Evolutionary conservation across 176 grass and related monocot genomes (phyloP).

Genomic region (Carex parvula): DNA sequence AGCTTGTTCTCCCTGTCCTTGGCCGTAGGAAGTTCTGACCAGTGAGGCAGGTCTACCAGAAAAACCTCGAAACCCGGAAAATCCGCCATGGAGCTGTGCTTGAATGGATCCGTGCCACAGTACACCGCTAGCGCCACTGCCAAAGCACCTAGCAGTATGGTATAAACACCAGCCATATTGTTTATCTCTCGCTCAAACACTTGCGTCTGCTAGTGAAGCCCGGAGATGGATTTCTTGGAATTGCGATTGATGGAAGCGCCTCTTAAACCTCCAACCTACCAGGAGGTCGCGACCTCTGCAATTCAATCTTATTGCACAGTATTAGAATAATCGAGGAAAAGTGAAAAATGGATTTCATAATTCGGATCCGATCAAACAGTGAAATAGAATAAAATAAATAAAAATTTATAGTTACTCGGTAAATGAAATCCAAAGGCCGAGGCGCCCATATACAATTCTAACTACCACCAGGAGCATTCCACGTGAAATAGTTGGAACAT

Average conservation of each 20-base stretch:
- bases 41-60: constrained; percentile 38
- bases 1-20: constrained; percentile 56
- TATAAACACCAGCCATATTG: constrained; percentile 18
- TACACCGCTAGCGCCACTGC: constrained; percentile 47
- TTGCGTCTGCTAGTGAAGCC: background rate
- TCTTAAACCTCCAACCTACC: constrained; percentile 18
- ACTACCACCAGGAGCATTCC: background rate
- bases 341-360: background rate
- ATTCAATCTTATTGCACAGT: background rate
- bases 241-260: background rate
- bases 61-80: constrained; percentile 82
- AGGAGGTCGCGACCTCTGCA: background rate
- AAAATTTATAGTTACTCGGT: background rate
- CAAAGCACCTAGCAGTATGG: constrained; percentile 21
- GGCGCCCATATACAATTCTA: background rate
- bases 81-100: constrained; percentile 59
- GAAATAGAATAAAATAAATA: background rate
- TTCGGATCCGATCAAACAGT: background rate
- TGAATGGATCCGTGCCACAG: constrained; percentile 77
- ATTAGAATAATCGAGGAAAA: background rate
- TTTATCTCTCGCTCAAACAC: background rate
- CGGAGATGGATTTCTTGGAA: background rate
- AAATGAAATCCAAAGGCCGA: background rate
- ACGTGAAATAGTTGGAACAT: background rate
- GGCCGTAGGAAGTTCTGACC: constrained; percentile 46